Percentiles rank a stretch among this genome's conserved stretches.
Evolutionary conservation across 768 basidiomycete genomes (phyloP).

Genomic region (Boletus fagicola): DNA sequence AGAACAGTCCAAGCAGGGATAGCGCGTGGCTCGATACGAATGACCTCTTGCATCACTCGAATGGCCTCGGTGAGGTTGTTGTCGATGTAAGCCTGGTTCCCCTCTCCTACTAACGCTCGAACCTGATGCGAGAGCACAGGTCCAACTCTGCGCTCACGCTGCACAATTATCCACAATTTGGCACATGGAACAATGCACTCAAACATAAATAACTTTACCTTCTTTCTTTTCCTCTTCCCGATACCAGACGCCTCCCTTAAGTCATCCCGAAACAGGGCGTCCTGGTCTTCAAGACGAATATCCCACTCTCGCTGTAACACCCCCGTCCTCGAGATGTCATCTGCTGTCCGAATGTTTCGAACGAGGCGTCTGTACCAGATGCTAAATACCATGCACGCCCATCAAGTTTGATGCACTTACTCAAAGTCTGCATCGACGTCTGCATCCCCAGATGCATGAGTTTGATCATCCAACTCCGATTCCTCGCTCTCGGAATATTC

Average conservation of each 20-base stretch:
- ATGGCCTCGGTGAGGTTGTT: constrained; percentile 65
- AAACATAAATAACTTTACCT: constrained; percentile 31
- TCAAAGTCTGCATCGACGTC: constrained; percentile 26
- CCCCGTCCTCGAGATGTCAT: constrained; percentile 23
- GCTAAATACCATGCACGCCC: background rate
- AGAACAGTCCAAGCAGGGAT: constrained; percentile 76
- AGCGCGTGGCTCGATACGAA: constrained; percentile 87
- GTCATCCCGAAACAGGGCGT: constrained; percentile 70
- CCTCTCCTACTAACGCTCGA: constrained; percentile 59
- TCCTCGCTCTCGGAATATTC: background rate
- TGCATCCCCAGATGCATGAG: constrained; percentile 11
- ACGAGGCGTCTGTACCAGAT: constrained; percentile 56
- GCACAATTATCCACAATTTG: background rate
- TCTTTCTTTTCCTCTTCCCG: constrained; percentile 48
- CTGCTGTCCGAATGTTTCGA: constrained; percentile 54
- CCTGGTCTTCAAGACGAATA: constrained; percentile 46
- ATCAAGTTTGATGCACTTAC: background rate
- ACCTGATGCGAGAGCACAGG: constrained; percentile 8
- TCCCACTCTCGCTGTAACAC: constrained; percentile 21
- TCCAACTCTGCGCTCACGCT: constrained; percentile 7
- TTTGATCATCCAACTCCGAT: background rate
- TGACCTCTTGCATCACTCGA: constrained; percentile 83
- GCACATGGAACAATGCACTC: background rate
- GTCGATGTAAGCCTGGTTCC: constrained; percentile 83
- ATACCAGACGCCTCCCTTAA: constrained; percentile 65